These are phyloP conservation scores for Gautieria morchelliformis DNA, from an alignment of 768 basidiomycete species.

Conservation along the genomic window DNA sequence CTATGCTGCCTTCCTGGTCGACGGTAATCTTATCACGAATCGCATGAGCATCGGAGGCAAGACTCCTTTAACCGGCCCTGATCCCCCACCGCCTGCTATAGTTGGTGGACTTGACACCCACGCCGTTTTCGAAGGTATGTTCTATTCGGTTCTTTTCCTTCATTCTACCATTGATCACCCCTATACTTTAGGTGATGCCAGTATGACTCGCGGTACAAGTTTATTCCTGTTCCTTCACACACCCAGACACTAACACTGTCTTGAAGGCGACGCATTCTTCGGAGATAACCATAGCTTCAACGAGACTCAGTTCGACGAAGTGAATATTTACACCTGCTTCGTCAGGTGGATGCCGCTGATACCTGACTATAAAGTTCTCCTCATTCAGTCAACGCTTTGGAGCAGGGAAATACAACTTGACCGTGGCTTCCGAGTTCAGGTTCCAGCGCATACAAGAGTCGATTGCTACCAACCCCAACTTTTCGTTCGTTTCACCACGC, in stretches of 20 bases:
- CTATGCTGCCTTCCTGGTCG: conserved; percentile 3
- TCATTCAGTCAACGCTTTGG: not conserved
- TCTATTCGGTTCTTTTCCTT: not conserved
- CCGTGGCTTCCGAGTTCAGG: conserved; percentile 3
- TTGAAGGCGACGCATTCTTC: conserved; percentile 1
- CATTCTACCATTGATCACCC: not conserved
- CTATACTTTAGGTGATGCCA: conserved; percentile 2
- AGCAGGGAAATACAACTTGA: not conserved
- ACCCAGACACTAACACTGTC: not conserved
- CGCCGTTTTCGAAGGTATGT: conserved; percentile 6
- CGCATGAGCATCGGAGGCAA: conserved; percentile 6
- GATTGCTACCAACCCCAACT: conserved; percentile 7
- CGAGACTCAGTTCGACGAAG: conserved; percentile 3
- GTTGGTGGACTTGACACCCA: conserved; percentile 4
- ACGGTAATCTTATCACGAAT: conserved; percentile 9
- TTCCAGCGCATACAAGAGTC: conserved; percentile 3
- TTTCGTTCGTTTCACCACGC: conserved; percentile 5
- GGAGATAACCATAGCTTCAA: conserved; percentile 8
- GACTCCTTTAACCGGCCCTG: not conserved
- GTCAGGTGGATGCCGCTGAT: not conserved
- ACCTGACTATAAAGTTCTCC: not conserved
- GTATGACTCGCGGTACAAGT: conserved; percentile 2
- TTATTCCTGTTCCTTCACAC: not conserved
- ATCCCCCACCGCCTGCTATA: not conserved
- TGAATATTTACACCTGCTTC: not conserved